Evolutionary conservation across 2,329 filamentous ascomycete species (phyloP), one percentile per base, ranked within the genome.

Genomic region (Thielaviopsis ethacetica): DNA sequence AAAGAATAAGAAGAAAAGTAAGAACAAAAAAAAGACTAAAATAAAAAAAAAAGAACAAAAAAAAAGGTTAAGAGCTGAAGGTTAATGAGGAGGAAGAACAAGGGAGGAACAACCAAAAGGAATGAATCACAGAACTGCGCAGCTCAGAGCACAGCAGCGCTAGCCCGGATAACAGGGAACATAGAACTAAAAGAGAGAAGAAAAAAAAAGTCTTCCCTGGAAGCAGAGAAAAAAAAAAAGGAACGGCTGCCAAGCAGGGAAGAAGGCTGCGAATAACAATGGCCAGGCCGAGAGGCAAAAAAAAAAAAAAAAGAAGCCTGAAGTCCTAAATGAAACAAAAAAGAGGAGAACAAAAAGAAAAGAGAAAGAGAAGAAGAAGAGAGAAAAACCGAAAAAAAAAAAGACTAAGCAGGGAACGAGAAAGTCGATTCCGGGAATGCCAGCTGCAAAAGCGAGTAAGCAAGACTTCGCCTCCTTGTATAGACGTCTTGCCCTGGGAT

Each of bases 31-130:
- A 34, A 54, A 52, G 6, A 52, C 41, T 38, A 59, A 56, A 54
- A 47, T 54, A 57, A 49, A 53, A 57, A 59, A 56, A 54, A 47
- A 57, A 57, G 44, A 53, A 57, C 24, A 44, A 47, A 38, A 51
- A 54, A 54, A 50, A 54, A 54, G 51, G 21, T 44, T 53, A 54
- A 54, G 56, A 54, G 52, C 52, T 19, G 34, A 26, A 50, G 47
- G 15, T 38, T 34, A 21, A 38, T 9, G 24, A 26, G 24, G 24
- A 41, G 51, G 30, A 58, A 58, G 41, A 52, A 57, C 12, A 53
- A 57, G n/a, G 24, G 19, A 52, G 27, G 50, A 57, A 57, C 17
- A 26, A 17, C 30, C 30, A 34, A 15, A 17, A 52, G 19, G 49
- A 52, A 52, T 22, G 49, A 52, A 22, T 52, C 49, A 22, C 49